Percentiles rank a stretch among this genome's conserved stretches.
These are phyloP conservation scores for Colletotrichum higginsianum DNA, from an alignment of 2,329 filamentous ascomycete genomes.

Conservation along the genomic window DNA sequence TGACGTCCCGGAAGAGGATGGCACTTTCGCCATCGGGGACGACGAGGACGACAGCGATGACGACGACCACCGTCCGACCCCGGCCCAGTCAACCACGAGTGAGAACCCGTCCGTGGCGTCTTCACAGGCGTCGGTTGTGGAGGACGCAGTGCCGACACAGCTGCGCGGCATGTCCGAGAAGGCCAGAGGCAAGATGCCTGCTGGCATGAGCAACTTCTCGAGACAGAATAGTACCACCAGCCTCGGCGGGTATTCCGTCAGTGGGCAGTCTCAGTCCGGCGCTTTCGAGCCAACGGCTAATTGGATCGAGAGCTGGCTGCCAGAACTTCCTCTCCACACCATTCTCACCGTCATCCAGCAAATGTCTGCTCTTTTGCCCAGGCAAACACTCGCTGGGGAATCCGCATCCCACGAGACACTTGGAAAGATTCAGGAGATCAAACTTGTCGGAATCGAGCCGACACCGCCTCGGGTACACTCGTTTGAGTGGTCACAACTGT, in stretches of 20 bases:
- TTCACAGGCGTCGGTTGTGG: constrained; percentile 76
- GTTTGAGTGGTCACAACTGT: constrained; percentile 94
- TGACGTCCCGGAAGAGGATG: constrained; percentile 79
- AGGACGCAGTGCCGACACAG: constrained; percentile 87
- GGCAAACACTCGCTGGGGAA: constrained; percentile 62
- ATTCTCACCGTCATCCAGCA: constrained; percentile 83
- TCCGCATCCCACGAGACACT: constrained; percentile 62
- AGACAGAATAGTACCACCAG: constrained; percentile 92
- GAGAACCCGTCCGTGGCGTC: constrained; percentile 75
- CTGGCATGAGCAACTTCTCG: constrained; percentile 85
- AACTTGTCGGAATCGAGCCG: constrained; percentile 81
- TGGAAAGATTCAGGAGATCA: constrained; percentile 70
- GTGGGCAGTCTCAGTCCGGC: constrained; percentile 69
- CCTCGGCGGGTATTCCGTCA: constrained; percentile 75
- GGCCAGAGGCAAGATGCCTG: constrained; percentile 94
- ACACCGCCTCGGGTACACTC: constrained; percentile 84
- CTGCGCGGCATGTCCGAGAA: constrained; percentile 97
- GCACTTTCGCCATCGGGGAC: constrained; percentile 90
- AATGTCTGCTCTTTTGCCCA: constrained; percentile 70
- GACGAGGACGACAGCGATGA: constrained; percentile 77
- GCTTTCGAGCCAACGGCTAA: constrained; percentile 83
- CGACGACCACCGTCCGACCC: constrained; percentile 67
- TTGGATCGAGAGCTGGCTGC: constrained; percentile 97
- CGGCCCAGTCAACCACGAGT: constrained; percentile 75
- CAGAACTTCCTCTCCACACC: constrained; percentile 89